Conservation (phyloP, 2,329 filamentous ascomycete genomes). For the Diaporthe citriasiana region DNA sequence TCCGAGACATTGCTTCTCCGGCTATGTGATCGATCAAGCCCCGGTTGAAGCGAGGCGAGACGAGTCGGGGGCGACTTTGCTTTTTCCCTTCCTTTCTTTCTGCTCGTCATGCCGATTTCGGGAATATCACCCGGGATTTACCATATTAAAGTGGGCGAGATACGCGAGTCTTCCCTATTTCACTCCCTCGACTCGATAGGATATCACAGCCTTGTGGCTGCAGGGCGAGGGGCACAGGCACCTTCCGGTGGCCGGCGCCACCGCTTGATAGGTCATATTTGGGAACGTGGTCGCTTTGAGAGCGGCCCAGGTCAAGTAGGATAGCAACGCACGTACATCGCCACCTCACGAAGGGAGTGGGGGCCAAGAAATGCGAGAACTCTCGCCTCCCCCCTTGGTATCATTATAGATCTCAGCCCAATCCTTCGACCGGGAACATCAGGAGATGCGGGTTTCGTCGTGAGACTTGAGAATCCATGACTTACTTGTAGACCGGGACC, state of each 20-base stretch:
- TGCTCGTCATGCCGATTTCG: not conserved
- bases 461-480: constrained; percentile 27
- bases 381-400: constrained; percentile 4
- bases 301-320: not conserved
- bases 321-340: constrained; percentile 7
- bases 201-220: constrained; percentile 6
- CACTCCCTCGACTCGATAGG: not conserved
- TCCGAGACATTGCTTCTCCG: constrained; percentile 25
- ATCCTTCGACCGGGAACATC: constrained; percentile 28
- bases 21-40: constrained; percentile 3
- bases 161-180: not conserved
- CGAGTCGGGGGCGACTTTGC: constrained; percentile 1
- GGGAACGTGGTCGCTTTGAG: not conserved
- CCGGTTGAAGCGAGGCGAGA: constrained; percentile 22
- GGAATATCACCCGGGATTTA: constrained; percentile 1
- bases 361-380: constrained; percentile 22
- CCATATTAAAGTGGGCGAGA: constrained; percentile 1
- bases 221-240: not conserved
- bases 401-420: constrained; percentile 12
- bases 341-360: constrained; percentile 24
- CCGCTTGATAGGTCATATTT: constrained; percentile 5
- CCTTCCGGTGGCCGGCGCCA: not conserved
- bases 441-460: constrained; percentile 22
- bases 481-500: constrained; percentile 22
- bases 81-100: not conserved